Base-by-base conservation (phyloP, 2,329 filamentous ascomycete genomes). In the Sporothrix schenckii region DNA sequence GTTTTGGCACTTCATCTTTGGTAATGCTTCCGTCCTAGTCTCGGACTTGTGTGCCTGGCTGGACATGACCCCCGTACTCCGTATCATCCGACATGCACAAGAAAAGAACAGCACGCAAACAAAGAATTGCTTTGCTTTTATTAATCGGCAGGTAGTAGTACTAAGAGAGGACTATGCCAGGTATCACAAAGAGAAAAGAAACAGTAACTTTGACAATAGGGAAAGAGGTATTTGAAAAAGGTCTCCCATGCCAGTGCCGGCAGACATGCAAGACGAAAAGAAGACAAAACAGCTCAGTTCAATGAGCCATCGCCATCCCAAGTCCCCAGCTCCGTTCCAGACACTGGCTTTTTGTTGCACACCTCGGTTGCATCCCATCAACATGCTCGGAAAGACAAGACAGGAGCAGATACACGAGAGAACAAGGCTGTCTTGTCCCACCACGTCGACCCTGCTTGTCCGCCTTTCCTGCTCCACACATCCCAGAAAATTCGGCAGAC, bases 151-250 rank as follows among this genome's bases (percentile, higher is more conserved):
- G 65, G 47, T 34, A 44, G n/a, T 67, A 54, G 50, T 44, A 41
- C 39, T 41, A 41, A 44, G 50, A 19, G 24, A 54, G 50, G 24
- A 67, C 49, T 54, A 67, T 54, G 66, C 34, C 66, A 68, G 66
- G 66, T 68, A 68, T 68, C 66, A 68, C 66, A 47, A 68, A 14
- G 4, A 52, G 30, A 27, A 67, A 65, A 1, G 5, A 47, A 11
- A 65, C 14, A 60, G 16, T 6, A 34, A 19, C 34, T 34, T 34
- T 34, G 34, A 19, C 34, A 41, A 58, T 24, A 47, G 44, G 52
- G 50, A 69, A 63, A 63, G 50, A 68, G 66, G 66, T 58, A 68
- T 68, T 34, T 56, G 50, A 30, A 68, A 47, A 54, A 56, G 16
- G 58, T 68, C 50, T n/a, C 16, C 39, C 60, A 16, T 65, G 39